These are phyloP conservation scores for Mucor sp. DNA, from an alignment of 371 early-diverging fungal species.

Conservation along the genomic window DNA sequence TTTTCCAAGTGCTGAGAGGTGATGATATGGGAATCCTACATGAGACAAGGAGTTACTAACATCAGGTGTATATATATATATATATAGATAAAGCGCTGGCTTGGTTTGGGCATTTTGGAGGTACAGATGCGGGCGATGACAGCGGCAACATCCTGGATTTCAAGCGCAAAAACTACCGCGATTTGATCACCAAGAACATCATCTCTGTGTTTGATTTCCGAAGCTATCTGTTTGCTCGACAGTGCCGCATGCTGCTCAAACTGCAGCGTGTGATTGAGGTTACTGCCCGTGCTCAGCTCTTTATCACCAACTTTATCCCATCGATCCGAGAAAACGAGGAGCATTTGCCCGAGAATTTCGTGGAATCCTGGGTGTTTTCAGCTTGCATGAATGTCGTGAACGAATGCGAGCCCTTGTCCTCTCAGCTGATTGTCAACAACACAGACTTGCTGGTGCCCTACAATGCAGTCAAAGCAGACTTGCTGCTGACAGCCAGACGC, in stretches of 20 bases:
- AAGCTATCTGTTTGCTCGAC: conserved; percentile 90
- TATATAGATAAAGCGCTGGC: conserved; percentile 71
- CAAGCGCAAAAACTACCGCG: conserved; percentile 81
- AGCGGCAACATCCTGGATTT: conserved; percentile 80
- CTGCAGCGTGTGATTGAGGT: conserved; percentile 70
- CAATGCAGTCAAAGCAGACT: conserved; percentile 76
- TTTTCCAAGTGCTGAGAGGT: conserved; percentile 84
- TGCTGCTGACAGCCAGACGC: conserved; percentile 74
- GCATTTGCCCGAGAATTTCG: conserved; percentile 59
- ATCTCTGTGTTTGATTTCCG: conserved; percentile 95
- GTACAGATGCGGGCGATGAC: conserved; percentile 82
- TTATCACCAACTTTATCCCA: conserved; percentile 73
- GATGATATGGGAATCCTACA: not conserved
- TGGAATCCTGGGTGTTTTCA: conserved; percentile 81
- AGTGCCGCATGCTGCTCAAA: conserved; percentile 75
- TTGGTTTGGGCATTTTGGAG: conserved; percentile 94
- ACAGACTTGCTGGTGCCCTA: conserved; percentile 52
- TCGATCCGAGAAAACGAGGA: conserved; percentile 73
- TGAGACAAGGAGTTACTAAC: not conserved
- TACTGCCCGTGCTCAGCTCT: conserved; percentile 70
- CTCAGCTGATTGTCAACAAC: conserved; percentile 45
- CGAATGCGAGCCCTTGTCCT: conserved; percentile 74
- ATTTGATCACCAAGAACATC: conserved; percentile 86
- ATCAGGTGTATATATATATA: not conserved
- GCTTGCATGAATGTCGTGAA: conserved; percentile 76